A percentile compares a stretch with the other conserved stretches of the same genome.
These are phyloP conservation scores for Periglandula ipomoeae DNA, from an alignment of 2,329 filamentous ascomycete genomes.

Conservation along the genomic window DNA sequence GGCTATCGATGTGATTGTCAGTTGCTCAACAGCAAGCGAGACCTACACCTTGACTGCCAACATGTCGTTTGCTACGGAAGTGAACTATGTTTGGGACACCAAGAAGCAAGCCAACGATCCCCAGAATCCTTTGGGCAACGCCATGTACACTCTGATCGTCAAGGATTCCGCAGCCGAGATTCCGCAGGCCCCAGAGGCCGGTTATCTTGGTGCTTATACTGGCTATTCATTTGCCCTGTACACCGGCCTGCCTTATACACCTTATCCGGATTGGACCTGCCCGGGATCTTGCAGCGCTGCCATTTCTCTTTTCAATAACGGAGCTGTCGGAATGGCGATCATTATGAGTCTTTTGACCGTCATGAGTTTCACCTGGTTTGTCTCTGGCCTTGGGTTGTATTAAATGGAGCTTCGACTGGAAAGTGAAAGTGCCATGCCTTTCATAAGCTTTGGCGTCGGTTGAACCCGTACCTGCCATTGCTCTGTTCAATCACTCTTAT, in stretches of 20 bases:
- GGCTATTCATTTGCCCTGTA: constrained; percentile 52
- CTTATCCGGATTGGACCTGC: constrained; percentile 44
- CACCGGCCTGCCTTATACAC: constrained; percentile 38
- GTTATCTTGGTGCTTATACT: constrained; percentile 42
- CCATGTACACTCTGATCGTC: constrained; percentile 53
- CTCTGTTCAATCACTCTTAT: background rate
- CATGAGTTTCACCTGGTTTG: constrained; percentile 56
- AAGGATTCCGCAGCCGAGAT: constrained; percentile 46
- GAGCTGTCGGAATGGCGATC: constrained; percentile 40
- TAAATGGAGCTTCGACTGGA: constrained; percentile 9
- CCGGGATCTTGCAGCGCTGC: constrained; percentile 49
- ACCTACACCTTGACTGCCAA: constrained; percentile 56
- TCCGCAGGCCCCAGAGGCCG: constrained; percentile 41
- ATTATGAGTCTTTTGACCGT: constrained; percentile 48
- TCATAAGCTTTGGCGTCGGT: no score
- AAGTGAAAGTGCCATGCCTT: background rate
- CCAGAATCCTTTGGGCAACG: constrained; percentile 38
- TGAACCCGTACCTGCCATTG: background rate
- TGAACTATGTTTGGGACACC: constrained; percentile 50
- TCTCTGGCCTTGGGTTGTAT: constrained; percentile 38
- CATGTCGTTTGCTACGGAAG: constrained; percentile 47
- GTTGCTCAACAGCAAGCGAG: constrained; percentile 40
- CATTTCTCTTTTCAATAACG: constrained; percentile 34
- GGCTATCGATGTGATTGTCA: constrained; percentile 50
- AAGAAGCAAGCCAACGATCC: constrained; percentile 36